These are phyloP conservation scores for Pythium coloratum DNA, from an alignment of 352 stramenopile genomes.

Conservation along the genomic window DNA sequence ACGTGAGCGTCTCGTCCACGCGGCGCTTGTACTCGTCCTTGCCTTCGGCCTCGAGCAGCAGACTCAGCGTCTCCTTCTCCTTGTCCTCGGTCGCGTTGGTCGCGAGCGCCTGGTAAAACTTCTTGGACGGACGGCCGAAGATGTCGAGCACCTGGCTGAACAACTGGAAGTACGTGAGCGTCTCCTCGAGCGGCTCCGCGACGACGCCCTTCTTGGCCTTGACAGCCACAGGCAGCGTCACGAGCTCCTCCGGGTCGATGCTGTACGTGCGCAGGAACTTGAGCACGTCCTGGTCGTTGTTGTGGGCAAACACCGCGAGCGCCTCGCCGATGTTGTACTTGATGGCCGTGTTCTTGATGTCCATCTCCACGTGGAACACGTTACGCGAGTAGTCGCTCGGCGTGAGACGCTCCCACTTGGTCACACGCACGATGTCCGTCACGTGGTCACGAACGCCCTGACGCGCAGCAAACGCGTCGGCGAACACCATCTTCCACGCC, in stretches of 20 bases:
- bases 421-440: conserved; percentile 68
- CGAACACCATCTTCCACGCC: conserved; percentile 73
- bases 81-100: conserved; percentile 68
- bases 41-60: conserved; percentile 62
- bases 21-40: conserved; percentile 83
- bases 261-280: conserved; percentile 68
- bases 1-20: conserved; percentile 77
- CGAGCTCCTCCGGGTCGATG: conserved; percentile 64
- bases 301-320: conserved; percentile 83
- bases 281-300: conserved; percentile 73
- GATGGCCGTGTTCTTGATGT: conserved; percentile 77
- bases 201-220: conserved; percentile 58
- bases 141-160: conserved; percentile 85
- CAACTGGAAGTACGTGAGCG: conserved; percentile 78
- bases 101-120: conserved; percentile 78
- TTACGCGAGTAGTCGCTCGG: conserved; percentile 81
- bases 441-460: conserved; percentile 69
- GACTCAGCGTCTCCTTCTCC: conserved; percentile 55
- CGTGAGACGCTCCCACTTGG: conserved; percentile 80
- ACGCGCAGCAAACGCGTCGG: conserved; percentile 43
- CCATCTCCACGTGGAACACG: conserved; percentile 88
- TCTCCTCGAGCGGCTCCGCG: conserved; percentile 45
- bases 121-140: conserved; percentile 80
- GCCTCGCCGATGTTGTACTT: conserved; percentile 86
- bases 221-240: conserved; percentile 57